Evolutionary conservation across 441 rosid genomes (phyloP), one percentile per base, ranked within the genome.

Genomic region (Jatropha multifida): DNA sequence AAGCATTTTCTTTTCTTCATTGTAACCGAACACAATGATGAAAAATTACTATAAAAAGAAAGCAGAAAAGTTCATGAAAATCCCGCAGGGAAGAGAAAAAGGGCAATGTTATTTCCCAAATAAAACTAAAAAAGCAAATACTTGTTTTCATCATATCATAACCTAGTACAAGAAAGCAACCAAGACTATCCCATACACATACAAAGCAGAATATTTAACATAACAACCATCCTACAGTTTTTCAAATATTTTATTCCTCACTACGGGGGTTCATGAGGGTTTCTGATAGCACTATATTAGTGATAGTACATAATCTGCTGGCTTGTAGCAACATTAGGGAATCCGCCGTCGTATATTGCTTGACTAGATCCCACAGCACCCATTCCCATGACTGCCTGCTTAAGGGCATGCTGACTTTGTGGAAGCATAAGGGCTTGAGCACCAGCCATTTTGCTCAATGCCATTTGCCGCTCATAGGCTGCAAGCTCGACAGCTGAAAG

Each of bases 241-340:
- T 69, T 26, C n/a, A 60, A 46, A 49, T 17, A 70, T 49, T 44
- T 80, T 82, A 71, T 76, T 81, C 80, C 81, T 66, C 76, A 75
- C 54, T 7, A 38, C 48, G 17, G 69, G 7, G 69, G 11, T 73
- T 42, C 0, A 56, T 27, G n/a, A 80, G 48, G 68, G 58, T 48
- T n/a, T 17, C 40, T 26, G 7, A 20, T 74, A 55, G 20, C 69
- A 44, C 7, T 42, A 15, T n/a, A 80, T 20, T 88, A 86, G 79
- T 85, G 89, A 72, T 89, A 89, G 78, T 90, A 92, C 93, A 90
- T 88, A 48, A 92, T 92, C 82, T 92, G 96, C 86, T 89, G 95
- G 48, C 86, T 78, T 6, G 91, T 72, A 14, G 90, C 90, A 3
- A 80, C 85, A 61, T 81, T 90, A 62, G 82, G 96, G 83, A 72